Base-by-base conservation (phyloP, 306 rosid species). In the Neltuma alba region DNA sequence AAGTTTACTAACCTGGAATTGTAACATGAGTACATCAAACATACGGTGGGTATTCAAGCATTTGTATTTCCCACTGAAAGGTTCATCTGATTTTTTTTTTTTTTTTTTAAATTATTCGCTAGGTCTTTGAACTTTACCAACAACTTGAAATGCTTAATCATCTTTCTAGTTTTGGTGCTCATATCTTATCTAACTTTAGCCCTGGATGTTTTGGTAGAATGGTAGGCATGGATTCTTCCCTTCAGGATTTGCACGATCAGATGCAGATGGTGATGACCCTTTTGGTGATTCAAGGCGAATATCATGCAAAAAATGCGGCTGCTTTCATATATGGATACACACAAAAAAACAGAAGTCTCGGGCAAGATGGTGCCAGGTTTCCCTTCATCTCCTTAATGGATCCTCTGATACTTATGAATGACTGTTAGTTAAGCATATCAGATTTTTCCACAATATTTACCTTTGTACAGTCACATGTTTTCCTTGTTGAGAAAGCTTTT, bases 311-410 rank as follows among this genome's bases (percentile, higher is more conserved):
- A 96, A 85, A 70, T 96, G 99, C 81, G 90, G 89, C 69, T 79
- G 86, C 69, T 90, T 87, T 87, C 99, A 96, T 84, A 60, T 88
- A 13, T 96, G 99, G 99, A 70, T 86, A 77, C 94, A 87, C 81
- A 96, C 98, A 28, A 83, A 80, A 85, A 96, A 93, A 83, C 84
- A 87, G 64, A 96, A 96, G 86, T 82, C 96, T 71, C 94, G 83
- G 75, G 97, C 98, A 66, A 88, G 99, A 89, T 96, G 97, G 98
- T 96, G 99, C 86, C 99, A 96, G 98, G 99, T 95, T 76, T 71
- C 83, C 81, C 82, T 80, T 72, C 27, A 66, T 75, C 83, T 44
- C 68, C 68, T 33, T 62, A 16, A 62, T 44, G 67, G 34, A 64
- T 34, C 77, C 65, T 67, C 31, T 23, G 48, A 78, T 67, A 82